Base-by-base conservation (phyloP, 192 early-diverging fungal genomes). In the Jimgerdemannia flammicorona region DNA sequence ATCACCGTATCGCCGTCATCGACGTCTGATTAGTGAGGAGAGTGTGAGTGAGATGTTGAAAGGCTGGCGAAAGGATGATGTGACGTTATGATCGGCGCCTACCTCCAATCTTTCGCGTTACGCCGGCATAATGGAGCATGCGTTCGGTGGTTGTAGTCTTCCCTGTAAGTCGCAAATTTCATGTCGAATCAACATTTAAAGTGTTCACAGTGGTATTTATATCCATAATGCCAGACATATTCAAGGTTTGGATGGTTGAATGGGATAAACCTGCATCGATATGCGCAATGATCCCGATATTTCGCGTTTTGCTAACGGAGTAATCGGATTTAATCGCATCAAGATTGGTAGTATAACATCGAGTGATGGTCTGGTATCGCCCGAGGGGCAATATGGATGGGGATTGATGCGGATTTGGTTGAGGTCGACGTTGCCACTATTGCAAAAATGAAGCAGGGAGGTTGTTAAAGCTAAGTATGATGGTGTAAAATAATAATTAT, bases 101-200 rank as follows among this genome's bases (percentile, higher is more conserved):
- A 93, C 94, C 90, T 70, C 97, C 97, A 66, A 97, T 94, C 3
- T 85, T 79, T 69, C 90, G 90, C 2, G 95, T 98, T 66, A 94
- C 93, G 29, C 97, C 96, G 3, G 95, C 93, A 84, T 98, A 98
- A 79, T 93, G 94, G 4, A 99, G 90, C 94, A 99, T 98, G 7
- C 97, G 92, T 77, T 99, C 97, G n/a, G 96, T 97, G 0, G 95
- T 97, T 1, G 97, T 99, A 29, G 97, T 99, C 80, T 95, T 95
- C 44, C 87, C 86, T 85, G 67, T 18, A 59, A 10, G 49, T 59
- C 8, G 49, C 14, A 59, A 14, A 59, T 59, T 59, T 14, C 49
- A 59, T 59, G 14, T 59, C 14, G 8, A 14, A 10, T 59, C 49
- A 59, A 14, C 49, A 59, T 6, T 10, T 59, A 43, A 29, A 40